Evolutionary conservation across 768 basidiomycete genomes (phyloP), one percentile per base, ranked within the genome.

Genomic region (Chlorophyllum brunneum): DNA sequence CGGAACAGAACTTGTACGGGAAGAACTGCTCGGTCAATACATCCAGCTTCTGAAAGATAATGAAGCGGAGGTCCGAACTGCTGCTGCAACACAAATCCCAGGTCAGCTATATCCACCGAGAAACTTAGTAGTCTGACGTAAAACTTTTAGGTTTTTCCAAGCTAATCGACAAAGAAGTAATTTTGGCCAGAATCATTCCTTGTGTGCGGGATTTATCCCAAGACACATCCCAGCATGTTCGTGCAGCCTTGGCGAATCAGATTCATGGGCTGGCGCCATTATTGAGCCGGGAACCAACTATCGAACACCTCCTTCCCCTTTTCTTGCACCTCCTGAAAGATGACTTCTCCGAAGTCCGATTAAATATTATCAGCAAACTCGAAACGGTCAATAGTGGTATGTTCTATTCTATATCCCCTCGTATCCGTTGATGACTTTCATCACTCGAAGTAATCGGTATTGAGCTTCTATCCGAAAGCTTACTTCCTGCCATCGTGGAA

Each of bases 301-400:
- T 95, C 62, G 95, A 99, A 67, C 86, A 99, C 65, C 79, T 98
- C n/a, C 78, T 98, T 15, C 97, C 95, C 10, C 77, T 98, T 18
- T 99, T 98, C 82, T 78, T 99, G 40, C 93, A 94, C 62, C 78
- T 99, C 39, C 75, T 99, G 48, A 99, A 98, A 72, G 97, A 99
- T 62, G 97, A 99, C 63, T 98, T 98, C 76, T 92, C 95, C 4
- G 97, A 99, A 63, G 97, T 99, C 42, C 80, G 97, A 57, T 71
- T 98, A 57, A 98, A 99, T 67, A 90, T 99, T 63, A 99, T 99
- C 72, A 93, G 93, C 75, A 98, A 98, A 70, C 81, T 99, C 37
- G 97, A 99, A 70, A 88, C 85, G 30, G 95, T 99, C 59, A 95
- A 98, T 66, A 75, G 79, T 45, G 94, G 94, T 94, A 64, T 49